Evolutionary conservation across 768 basidiomycete genomes (phyloP), one percentile per base, ranked within the genome.

Genomic region (Albatrellus ellisii): DNA sequence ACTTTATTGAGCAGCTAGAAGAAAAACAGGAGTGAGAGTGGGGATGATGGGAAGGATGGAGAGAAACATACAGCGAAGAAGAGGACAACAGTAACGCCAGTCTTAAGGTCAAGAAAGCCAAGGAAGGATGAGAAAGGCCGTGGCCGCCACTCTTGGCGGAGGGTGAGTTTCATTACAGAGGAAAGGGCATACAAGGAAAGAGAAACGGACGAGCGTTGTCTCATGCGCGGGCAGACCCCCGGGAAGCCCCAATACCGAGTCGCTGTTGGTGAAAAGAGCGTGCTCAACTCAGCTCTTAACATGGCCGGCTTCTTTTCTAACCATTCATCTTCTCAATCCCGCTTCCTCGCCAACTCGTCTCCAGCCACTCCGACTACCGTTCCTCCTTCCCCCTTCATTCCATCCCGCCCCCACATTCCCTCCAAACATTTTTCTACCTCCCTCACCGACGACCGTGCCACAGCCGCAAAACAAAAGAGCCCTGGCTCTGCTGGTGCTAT

Each of bases 1-100:
- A 92, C 94, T 64, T 99, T 99, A 73, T 99, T 99, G 50, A 99
- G 67, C 41, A 90, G 63, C 85, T 86, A 54, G 20, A 37, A 50
- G 28, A 51, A 47, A 39, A 36, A 27, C 53, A 47, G 48, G 28
- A 40, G 42, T 48, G 28, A 34, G 52, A 15, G 35, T 36, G 29
- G 17, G n/a, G 24, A 20, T 42, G 45, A 35, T 15, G 4, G 15
- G 38, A 32, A 27, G 5, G 5, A 22, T 14, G 26, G 14, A 45
- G 31, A n/a, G 37, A 44, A 22, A 70, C 85, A 49, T 49, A 95
- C 86, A 10, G 85, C 87, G 53, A 99, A 97, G 36, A 94, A 72
- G 18, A 95, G 69, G 45, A 84, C 79, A 43, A 98, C 70, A 36
- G 74, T 83, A 45, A 88, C 90, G 37, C 90, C 94, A 0, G 87